Evolutionary conservation across 106 monocot genomes (phyloP), one percentile per base, ranked within the genome.

Genomic region (Vanilla planifolia): DNA sequence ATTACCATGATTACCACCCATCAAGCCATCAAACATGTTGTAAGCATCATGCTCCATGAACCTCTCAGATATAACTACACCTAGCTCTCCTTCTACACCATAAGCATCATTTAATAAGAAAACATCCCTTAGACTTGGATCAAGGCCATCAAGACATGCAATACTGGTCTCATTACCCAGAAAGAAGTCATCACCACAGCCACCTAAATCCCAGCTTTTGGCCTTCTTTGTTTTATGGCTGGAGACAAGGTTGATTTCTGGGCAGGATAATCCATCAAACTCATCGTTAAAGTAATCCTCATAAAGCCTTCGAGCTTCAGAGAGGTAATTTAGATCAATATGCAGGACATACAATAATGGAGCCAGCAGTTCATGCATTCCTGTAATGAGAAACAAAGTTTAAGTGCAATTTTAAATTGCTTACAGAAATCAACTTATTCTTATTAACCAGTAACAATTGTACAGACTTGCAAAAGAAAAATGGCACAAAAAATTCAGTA

Each of bases 331-430:
- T 20, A 88, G 43, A 60, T 92, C 92, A 41, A 76, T 50, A 53
- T 88, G 75, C 43, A 92, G 75, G 27, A 88, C 92, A 51, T 85
- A 92, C 7, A 92, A 67, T 7, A 92, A 44, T 70, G 92, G 92
- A 66, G 92, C 92, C 67, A 92, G 77, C 0, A 92, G 52, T 67
- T 92, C 92, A 62, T 87, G 87, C 92, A 92, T 87, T 64, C 87
- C 87, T 92, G 70, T 50, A 36, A 35, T 30, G 34, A 35, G 19
- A 0, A 57, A n/a, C 1, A 61, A 16, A 16, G 42, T 2, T 43
- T 2, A 61, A 28, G n/a, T 40, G 25, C 35, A 16, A 39, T 7
- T 1, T 19, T 34, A 58, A 39, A 42, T 42, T 15, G 40, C 7
- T 14, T 23, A 8, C 13, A 59, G 23, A 19, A 0, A n/a, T 20